Evolutionary conservation across 192 early-diverging fungal species (phyloP).

Genomic region (Diversispora eburnea): DNA sequence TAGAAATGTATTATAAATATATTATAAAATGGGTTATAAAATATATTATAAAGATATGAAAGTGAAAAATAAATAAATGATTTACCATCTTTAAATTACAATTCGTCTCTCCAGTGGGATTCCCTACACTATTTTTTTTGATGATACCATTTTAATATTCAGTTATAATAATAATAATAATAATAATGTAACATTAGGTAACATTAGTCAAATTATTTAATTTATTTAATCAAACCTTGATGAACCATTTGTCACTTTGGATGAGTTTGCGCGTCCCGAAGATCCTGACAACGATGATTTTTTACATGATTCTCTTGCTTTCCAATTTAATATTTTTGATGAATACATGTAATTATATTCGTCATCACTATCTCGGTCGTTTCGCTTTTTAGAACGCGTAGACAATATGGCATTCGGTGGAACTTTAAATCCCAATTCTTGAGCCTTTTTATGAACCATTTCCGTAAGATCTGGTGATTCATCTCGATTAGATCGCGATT

Average conservation of each 20-base stretch:
- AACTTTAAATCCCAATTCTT: conserved; percentile 11
- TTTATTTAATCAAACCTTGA: background rate
- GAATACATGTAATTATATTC: background rate
- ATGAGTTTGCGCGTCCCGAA: background rate
- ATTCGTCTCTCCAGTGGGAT: no score
- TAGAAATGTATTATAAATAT: background rate
- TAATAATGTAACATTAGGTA: background rate
- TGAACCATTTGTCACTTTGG: background rate
- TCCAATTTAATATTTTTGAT: background rate
- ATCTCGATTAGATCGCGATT: background rate
- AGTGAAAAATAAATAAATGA: background rate
- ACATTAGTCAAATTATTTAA: background rate
- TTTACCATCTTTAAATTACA: background rate
- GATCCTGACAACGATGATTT: background rate
- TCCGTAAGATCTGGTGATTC: background rate
- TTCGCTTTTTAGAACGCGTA: conserved; percentile 2
- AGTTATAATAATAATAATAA: background rate
- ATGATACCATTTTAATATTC: no score
- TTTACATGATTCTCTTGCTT: background rate
- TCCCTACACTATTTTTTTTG: no score
- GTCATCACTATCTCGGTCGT: background rate
- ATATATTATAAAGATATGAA: background rate
- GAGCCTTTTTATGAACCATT: conserved; percentile 6
- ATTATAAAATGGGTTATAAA: no score
- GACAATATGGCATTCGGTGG: background rate